A percentile compares a stretch with the other conserved stretches of the same genome.
Evolutionary conservation across 2,329 filamentous ascomycete species (phyloP).

Genomic region (Fusarium liriodendri): DNA sequence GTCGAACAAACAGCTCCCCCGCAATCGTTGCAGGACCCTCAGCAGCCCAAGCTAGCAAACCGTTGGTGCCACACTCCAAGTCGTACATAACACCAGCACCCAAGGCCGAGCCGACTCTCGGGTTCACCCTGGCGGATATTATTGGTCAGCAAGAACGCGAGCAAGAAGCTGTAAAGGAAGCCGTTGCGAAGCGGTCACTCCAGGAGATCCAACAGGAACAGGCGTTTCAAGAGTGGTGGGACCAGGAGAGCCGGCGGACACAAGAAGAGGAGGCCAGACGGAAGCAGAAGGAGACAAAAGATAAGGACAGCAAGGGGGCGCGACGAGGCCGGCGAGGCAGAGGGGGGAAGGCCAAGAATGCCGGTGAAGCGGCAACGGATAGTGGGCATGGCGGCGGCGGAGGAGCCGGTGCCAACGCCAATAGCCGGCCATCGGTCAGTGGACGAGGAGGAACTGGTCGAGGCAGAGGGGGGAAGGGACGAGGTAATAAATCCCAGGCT

Average conservation of each 20-base stretch:
- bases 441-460: slow-evolving; percentile 36
- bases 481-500: slow-evolving; percentile 32
- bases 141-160: slow-evolving; percentile 87
- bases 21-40: slow-evolving; percentile 42
- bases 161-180: slow-evolving; percentile 84
- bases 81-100: slow-evolving; percentile 68
- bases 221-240: slow-evolving; percentile 97
- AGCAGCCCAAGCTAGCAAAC: slow-evolving; percentile 50
- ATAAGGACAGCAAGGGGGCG: slow-evolving; percentile 55
- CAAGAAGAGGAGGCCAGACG: slow-evolving; percentile 69
- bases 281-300: slow-evolving; percentile 49
- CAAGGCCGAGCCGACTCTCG: slow-evolving; percentile 72
- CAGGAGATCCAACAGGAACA: slow-evolving; percentile 98
- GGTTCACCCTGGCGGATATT: slow-evolving; percentile 87
- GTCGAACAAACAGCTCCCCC: slow-evolving; percentile 52
- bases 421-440: slow-evolving; percentile 24
- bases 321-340: slow-evolving; percentile 46
- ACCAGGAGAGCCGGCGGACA: slow-evolving; percentile 80
- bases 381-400: slow-evolving; percentile 28
- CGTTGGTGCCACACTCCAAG: slow-evolving; percentile 69
- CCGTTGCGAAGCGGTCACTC: slow-evolving; percentile 86
- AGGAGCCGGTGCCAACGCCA: slow-evolving; percentile 24
- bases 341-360: slow-evolving; percentile 45
- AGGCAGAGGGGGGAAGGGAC: slow-evolving; percentile 38
- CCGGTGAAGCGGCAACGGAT: slow-evolving; percentile 31